Evolutionary conservation across 495 filamentous ascomycete genomes (phyloP).

Genomic region (Neurospora sp.): DNA sequence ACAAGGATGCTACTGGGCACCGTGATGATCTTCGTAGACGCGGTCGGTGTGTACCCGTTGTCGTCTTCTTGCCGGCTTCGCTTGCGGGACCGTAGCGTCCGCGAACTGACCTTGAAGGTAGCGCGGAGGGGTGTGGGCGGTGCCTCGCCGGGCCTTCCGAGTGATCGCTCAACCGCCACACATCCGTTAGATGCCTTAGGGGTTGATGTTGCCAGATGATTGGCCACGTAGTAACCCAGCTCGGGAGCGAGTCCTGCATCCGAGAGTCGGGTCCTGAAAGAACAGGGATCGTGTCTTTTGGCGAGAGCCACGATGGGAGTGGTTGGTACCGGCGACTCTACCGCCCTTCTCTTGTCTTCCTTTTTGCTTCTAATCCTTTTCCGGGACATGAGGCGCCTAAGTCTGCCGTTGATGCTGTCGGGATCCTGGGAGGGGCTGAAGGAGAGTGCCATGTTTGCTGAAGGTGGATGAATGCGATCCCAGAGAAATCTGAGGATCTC

Average conservation of each 20-base stretch:
- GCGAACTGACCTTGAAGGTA: background rate
- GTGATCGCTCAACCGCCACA: slow-evolving; percentile 9
- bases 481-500: background rate
- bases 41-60: background rate
- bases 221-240: background rate
- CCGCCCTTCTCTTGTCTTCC: background rate
- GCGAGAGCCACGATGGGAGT: background rate
- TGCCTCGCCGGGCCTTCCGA: background rate
- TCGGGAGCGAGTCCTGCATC: background rate
- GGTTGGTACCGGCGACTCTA: background rate
- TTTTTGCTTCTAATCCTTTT: background rate
- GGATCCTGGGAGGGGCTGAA: background rate
- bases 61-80: background rate
- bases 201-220: background rate
- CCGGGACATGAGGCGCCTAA: background rate
- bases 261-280: slow-evolving; percentile 8
- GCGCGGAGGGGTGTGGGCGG: background rate
- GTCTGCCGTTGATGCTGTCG: background rate
- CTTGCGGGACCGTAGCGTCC: background rate
- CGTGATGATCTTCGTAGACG: background rate
- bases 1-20: background rate
- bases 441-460: background rate
- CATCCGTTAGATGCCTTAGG: slow-evolving; percentile 7
- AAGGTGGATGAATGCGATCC: background rate
- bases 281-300: slow-evolving; percentile 6